A percentile compares a stretch with the other conserved stretches of the same genome.
Conservation (phyloP, 1,284 basidiomycete genomes). For the Trametes sp. region DNA sequence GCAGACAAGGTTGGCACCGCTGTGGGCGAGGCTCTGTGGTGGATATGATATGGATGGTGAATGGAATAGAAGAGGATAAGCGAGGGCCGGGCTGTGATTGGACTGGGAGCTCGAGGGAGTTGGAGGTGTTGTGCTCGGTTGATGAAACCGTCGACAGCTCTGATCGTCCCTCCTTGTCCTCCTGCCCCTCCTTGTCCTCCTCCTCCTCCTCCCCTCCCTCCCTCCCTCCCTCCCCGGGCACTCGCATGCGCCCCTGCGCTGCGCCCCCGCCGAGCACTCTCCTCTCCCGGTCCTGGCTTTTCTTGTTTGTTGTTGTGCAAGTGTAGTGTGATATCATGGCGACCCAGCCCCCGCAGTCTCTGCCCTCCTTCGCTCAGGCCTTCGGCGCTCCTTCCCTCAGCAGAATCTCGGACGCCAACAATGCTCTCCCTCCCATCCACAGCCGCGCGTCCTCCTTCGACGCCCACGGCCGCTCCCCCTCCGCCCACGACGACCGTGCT, state of each 20-base stretch:
- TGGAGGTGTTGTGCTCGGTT: constrained; percentile 11
- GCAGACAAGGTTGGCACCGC: not conserved
- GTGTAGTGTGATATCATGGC: constrained; percentile 34
- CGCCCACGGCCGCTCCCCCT: constrained; percentile 45
- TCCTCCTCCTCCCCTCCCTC: constrained; percentile 21
- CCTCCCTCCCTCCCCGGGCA: constrained; percentile 3
- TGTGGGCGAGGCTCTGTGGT: not conserved
- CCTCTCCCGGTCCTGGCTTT: not conserved
- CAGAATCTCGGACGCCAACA: constrained; percentile 54
- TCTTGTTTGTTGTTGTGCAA: constrained; percentile 6
- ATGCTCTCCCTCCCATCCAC: constrained; percentile 72
- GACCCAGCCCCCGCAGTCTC: constrained; percentile 56
- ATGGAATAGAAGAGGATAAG: not conserved
- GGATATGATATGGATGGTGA: not conserved
- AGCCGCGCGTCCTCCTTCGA: constrained; percentile 44
- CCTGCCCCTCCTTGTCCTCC: constrained; percentile 23
- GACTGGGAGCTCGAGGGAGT: not conserved
- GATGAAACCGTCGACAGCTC: constrained; percentile 23
- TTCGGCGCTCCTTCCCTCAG: constrained; percentile 64
- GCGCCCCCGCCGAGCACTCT: constrained; percentile 10
- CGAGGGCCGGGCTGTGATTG: not conserved
- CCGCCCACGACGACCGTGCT: constrained; percentile 41
- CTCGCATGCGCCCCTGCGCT: constrained; percentile 23
- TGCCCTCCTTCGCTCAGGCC: constrained; percentile 78
- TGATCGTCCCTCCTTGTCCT: constrained; percentile 29